These are phyloP conservation scores for Tuber aestivum DNA, from an alignment of 495 filamentous ascomycete genomes.

Conservation along the genomic window DNA sequence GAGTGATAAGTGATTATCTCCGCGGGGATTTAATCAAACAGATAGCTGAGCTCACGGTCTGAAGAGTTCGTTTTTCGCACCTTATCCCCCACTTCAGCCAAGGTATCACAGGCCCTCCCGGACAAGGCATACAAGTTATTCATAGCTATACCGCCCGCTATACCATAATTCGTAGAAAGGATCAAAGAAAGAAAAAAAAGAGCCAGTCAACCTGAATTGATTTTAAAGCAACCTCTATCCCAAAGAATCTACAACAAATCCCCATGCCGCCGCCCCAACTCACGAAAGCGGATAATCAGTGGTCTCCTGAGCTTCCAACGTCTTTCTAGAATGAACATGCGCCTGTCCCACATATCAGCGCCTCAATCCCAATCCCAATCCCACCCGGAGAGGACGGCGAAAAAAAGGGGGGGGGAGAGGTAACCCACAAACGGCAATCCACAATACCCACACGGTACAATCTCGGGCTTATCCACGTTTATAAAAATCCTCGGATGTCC, in stretches of 20 bases:
- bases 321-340: slow-evolving; percentile 40
- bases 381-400: neutral
- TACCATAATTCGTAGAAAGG: neutral
- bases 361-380: neutral
- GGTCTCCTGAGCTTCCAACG: slow-evolving; percentile 41
- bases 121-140: neutral
- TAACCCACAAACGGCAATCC: slow-evolving; percentile 84
- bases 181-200: neutral
- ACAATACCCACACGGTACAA: slow-evolving; percentile 83
- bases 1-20: neutral
- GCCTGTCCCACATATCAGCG: slow-evolving; percentile 16
- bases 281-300: slow-evolving; percentile 45
- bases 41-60: neutral
- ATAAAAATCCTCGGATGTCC: slow-evolving; percentile 94
- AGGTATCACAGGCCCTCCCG: neutral
- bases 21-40: neutral
- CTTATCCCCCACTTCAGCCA: neutral
- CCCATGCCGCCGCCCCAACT: no score
- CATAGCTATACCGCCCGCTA: neutral
- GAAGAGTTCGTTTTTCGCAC: neutral
- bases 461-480: slow-evolving; percentile 95
- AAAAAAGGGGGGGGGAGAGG: neutral
- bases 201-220: neutral
- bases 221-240: neutral
- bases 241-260: neutral